Conservation (phyloP, 257 asterid genomes). For the Solanum chilense region DNA sequence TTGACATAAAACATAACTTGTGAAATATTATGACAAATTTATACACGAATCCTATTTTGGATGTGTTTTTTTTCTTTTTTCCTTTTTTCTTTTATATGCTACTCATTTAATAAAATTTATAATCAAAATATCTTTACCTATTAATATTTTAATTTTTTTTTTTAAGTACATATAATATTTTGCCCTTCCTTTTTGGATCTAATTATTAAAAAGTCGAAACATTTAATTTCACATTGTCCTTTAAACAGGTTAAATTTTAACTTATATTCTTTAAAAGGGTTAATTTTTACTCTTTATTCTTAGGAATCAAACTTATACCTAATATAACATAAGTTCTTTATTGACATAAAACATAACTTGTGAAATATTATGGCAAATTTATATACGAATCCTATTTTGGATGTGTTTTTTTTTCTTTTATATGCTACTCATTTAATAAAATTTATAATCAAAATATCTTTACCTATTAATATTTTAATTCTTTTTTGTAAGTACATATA, state of each 20-base stretch:
- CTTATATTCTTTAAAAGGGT: not conserved
- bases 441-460: too few species aligned
- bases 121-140: not conserved
- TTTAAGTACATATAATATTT: not conserved
- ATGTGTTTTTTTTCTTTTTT: too few species aligned
- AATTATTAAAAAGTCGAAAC: too few species aligned
- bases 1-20: not conserved
- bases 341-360: not conserved
- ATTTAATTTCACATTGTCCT: not conserved
- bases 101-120: too few species aligned
- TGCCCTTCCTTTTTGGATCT: not conserved
- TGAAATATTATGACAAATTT: not conserved
- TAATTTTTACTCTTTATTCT: not conserved
- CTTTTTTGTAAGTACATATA: not conserved
- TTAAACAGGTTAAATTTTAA: too few species aligned
- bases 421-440: too few species aligned
- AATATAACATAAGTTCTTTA: not conserved
- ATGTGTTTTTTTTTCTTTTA: fast-evolving
- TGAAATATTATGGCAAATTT: not conserved
- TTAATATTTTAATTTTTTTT: not conserved
- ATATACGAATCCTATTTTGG: fast-evolving
- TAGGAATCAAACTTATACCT: not conserved
- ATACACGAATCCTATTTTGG: fast-evolving
- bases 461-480: not conserved
- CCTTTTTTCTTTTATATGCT: too few species aligned